These are phyloP conservation scores for Tuber calosporum DNA, from an alignment of 495 filamentous ascomycete genomes.

Conservation along the genomic window DNA sequence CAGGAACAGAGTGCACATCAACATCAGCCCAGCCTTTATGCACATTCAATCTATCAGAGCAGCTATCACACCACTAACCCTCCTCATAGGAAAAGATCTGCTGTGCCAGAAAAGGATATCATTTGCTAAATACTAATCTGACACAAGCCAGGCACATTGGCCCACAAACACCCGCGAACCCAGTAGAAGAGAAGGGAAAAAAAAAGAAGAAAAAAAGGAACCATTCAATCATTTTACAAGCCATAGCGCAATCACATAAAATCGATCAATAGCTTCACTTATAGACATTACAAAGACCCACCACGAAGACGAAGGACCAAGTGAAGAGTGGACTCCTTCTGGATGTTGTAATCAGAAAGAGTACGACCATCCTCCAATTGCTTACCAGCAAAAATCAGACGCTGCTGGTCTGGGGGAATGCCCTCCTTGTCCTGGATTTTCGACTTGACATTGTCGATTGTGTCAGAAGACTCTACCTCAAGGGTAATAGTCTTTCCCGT, in stretches of 20 bases:
- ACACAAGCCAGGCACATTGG: not conserved
- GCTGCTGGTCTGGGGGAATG: conserved; percentile 72
- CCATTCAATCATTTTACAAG: conserved; percentile 72
- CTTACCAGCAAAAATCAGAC: conserved; percentile 93
- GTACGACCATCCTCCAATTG: conserved; percentile 73
- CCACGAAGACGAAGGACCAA: conserved; percentile 93
- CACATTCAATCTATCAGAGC: not conserved
- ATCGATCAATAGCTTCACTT: conserved; percentile 53
- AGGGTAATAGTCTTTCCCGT: conserved; percentile 98
- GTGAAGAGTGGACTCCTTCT: conserved; percentile 97
- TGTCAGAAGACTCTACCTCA: conserved; percentile 76
- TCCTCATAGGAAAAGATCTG: not conserved
- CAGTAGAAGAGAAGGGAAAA: not conserved
- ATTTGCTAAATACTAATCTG: not conserved
- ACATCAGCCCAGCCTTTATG: not conserved
- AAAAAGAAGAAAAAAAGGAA: not conserved
- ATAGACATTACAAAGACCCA: conserved; percentile 46
- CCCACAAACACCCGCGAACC: not conserved
- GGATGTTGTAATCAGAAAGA: conserved; percentile 97
- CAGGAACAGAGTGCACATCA: not conserved
- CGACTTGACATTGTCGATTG: conserved; percentile 64
- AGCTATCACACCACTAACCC: not conserved
- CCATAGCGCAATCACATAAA: conserved; percentile 91
- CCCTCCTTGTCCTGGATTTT: conserved; percentile 77
- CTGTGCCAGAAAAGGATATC: not conserved